These are phyloP conservation scores for Cladosporium velox DNA, from an alignment of 2,329 filamentous ascomycete genomes.

Conservation along the genomic window DNA sequence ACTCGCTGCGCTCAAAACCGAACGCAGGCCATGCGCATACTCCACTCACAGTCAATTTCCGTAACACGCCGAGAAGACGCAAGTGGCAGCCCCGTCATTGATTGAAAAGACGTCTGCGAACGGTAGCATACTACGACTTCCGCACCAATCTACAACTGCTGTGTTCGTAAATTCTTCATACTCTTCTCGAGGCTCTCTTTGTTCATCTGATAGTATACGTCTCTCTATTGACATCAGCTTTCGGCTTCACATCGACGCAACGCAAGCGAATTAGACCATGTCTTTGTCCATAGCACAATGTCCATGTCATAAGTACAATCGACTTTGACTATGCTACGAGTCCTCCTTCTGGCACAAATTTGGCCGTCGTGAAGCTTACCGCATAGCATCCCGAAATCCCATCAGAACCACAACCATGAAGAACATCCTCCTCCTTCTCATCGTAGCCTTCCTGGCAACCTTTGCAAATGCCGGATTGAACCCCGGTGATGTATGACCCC, in stretches of 20 bases:
- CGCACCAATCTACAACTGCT: background rate
- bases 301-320: background rate
- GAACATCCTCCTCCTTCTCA: slow-evolving; percentile 9
- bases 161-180: background rate
- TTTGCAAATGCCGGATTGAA: background rate
- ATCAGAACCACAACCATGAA: background rate
- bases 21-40: too few relatives aligned
- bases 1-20: too few relatives aligned
- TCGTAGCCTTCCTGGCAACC: background rate
- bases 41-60: too few relatives aligned
- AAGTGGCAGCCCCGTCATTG: too few relatives aligned
- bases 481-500: background rate
- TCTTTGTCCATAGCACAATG: slow-evolving; percentile 5
- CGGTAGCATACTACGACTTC: background rate
- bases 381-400: background rate
- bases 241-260: background rate
- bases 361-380: background rate
- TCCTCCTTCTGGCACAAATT: background rate
- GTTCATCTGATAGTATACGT: background rate
- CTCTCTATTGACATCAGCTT: background rate
- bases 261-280: background rate
- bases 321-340: background rate
- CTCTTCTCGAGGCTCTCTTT: background rate
- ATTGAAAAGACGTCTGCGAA: background rate
- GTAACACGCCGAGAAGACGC: too few relatives aligned